Conservation (phyloP, 2,329 filamentous ascomycete species). For the Triangularia verruculosa region DNA sequence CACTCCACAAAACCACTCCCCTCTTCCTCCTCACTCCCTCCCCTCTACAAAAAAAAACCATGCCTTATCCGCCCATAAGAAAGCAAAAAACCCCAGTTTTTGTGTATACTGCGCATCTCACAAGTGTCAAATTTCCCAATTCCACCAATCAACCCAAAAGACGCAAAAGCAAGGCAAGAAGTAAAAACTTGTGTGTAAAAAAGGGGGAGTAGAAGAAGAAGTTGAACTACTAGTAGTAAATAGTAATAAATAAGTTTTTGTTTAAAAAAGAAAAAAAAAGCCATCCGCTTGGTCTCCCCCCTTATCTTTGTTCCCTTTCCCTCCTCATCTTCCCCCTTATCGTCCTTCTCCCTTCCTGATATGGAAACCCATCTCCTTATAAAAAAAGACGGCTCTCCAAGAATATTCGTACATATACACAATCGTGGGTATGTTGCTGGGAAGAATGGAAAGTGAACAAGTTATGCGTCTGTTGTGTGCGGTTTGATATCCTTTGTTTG, state of each 20-base stretch:
- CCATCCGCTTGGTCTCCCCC: neutral
- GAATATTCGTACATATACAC: slow-evolving; percentile 28
- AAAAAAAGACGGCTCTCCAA: neutral
- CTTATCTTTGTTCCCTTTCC: neutral
- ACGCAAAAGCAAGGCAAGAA: neutral
- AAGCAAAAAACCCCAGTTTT: neutral
- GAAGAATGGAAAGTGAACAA: neutral
- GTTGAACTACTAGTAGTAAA: slow-evolving; percentile 4
- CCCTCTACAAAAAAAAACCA: neutral
- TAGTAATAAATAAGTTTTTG: slow-evolving; percentile 4
- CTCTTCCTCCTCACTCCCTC: neutral
- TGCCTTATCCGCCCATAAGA: no score
- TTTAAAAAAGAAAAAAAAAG: slow-evolving; percentile 6
- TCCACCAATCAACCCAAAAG: neutral
- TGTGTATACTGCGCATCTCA: neutral
- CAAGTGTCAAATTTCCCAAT: neutral
- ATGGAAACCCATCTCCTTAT: neutral
- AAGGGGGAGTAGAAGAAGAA: slow-evolving; percentile 3
- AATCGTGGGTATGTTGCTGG: slow-evolving; percentile 15
- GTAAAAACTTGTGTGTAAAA: neutral
- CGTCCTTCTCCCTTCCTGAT: neutral
- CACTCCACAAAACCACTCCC: no score
- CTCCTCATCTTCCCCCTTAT: neutral
- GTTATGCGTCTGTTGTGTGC: neutral
- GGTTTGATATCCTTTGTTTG: neutral